phyloP scores from a whole-genome alignment of 257 asterid species.

The Anisodus tanguticus region DNA sequence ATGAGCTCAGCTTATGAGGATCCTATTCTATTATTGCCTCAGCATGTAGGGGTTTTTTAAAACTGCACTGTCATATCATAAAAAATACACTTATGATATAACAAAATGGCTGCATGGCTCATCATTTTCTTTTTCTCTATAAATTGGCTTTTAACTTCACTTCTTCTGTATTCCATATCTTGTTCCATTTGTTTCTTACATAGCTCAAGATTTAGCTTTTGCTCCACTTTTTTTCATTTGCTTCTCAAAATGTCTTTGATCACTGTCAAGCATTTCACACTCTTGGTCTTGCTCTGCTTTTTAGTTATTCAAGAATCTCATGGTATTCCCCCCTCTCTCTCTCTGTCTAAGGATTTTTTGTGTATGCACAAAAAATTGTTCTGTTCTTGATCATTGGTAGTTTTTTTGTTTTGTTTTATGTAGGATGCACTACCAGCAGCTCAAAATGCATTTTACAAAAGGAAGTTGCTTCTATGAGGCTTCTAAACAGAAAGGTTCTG shows the following conservation, averaged over 20 bases:
- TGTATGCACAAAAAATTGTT: not conserved
- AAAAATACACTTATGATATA: not conserved
- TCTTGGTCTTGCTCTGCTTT: not conserved
- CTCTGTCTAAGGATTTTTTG: not conserved
- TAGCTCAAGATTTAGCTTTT: not conserved
- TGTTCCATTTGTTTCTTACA: not conserved
- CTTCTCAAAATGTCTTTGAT: slow-evolving; percentile 25
- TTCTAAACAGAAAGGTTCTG: slow-evolving; percentile 41
- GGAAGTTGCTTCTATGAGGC: slow-evolving; percentile 35
- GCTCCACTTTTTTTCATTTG: not conserved
- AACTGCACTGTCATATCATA: slow-evolving; percentile 59
- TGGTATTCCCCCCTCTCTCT: not conserved
- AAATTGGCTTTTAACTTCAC: slow-evolving; percentile 34
- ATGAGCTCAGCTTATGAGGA: slow-evolving; percentile 14
- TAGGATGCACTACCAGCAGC: slow-evolving; percentile 54
- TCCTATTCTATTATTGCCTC: slow-evolving; percentile 39
- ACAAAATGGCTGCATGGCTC: slow-evolving; percentile 43
- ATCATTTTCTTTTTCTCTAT: slow-evolving; percentile 42
- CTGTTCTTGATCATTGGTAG: not conserved
- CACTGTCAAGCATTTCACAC: not conserved
- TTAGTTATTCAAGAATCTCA: slow-evolving; percentile 27
- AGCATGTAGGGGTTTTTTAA: slow-evolving; percentile 42
- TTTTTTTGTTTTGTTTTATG: slow-evolving; percentile 29
- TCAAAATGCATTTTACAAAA: slow-evolving; percentile 15
- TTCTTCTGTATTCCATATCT: not conserved